These are phyloP conservation scores for Oryza punctata DNA, from an alignment of 176 grass and related monocot species.

Conservation along the genomic window DNA sequence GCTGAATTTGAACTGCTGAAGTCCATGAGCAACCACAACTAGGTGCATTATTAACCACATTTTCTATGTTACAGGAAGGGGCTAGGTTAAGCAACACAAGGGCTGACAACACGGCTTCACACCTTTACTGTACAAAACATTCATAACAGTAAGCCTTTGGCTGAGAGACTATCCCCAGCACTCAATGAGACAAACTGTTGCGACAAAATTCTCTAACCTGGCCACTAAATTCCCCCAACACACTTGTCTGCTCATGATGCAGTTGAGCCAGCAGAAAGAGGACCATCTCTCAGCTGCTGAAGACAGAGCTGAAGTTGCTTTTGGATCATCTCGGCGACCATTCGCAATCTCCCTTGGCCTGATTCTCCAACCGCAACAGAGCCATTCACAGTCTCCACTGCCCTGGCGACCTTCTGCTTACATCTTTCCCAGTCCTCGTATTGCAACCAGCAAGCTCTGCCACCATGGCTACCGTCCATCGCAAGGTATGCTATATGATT, in stretches of 20 bases:
- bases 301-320: constrained; percentile 74
- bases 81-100: constrained; percentile 10
- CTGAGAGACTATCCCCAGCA: background rate
- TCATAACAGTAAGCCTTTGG: constrained; percentile 22
- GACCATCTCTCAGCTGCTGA: constrained; percentile 81
- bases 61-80: constrained; percentile 28
- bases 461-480: constrained; percentile 95
- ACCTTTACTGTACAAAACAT: constrained; percentile 57
- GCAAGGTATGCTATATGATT: constrained; percentile 67
- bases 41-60: constrained; percentile 6
- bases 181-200: constrained; percentile 7
- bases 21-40: constrained; percentile 11
- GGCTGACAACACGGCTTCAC: background rate
- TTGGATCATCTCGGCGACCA: constrained; percentile 88
- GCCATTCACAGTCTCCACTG: constrained; percentile 77
- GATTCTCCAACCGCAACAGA: constrained; percentile 60
- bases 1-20: background rate
- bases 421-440: constrained; percentile 95
- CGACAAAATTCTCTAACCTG: constrained; percentile 30
- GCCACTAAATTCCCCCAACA: background rate
- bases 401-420: constrained; percentile 82
- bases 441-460: constrained; percentile 87
- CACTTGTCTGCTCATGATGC: constrained; percentile 54
- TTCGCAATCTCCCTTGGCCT: constrained; percentile 82
- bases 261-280: constrained; percentile 67